These are phyloP conservation scores for Claviceps sp. DNA, from an alignment of 2,329 filamentous ascomycete species.

Conservation along the genomic window DNA sequence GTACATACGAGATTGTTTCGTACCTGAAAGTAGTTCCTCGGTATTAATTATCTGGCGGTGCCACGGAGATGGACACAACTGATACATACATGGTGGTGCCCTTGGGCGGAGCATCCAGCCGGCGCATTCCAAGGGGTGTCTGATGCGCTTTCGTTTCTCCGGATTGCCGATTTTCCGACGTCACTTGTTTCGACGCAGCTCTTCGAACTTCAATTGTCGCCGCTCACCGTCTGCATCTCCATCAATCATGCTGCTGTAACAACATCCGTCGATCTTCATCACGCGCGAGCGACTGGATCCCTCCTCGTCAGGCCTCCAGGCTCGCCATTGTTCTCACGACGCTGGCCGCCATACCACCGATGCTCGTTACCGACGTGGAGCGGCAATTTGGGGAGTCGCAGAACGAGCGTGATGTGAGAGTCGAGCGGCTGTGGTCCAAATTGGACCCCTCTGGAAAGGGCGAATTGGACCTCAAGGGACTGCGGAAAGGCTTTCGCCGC, in stretches of 20 bases:
- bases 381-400: constrained; percentile 64
- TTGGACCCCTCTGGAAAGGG: constrained; percentile 67
- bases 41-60: no score
- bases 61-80: no score
- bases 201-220: background rate
- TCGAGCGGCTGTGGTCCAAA: constrained; percentile 72
- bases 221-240: background rate
- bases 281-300: constrained; percentile 7
- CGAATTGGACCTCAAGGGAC: constrained; percentile 68
- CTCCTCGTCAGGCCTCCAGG: constrained; percentile 4
- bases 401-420: constrained; percentile 65
- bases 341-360: constrained; percentile 9
- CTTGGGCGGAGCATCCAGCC: background rate
- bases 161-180: constrained; percentile 2
- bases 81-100: no score
- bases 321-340: constrained; percentile 14
- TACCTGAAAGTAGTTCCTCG: no score
- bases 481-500: constrained; percentile 72
- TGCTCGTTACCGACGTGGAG: constrained; percentile 35
- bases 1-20: no score
- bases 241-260: constrained; percentile 8
- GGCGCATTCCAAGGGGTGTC: background rate
- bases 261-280: background rate
- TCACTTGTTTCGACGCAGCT: constrained; percentile 4
- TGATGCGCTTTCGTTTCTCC: background rate